Evolutionary conservation across 2,329 filamentous ascomycete genomes (phyloP).

Genomic region (Aspergillus pseudoviridinutans): DNA sequence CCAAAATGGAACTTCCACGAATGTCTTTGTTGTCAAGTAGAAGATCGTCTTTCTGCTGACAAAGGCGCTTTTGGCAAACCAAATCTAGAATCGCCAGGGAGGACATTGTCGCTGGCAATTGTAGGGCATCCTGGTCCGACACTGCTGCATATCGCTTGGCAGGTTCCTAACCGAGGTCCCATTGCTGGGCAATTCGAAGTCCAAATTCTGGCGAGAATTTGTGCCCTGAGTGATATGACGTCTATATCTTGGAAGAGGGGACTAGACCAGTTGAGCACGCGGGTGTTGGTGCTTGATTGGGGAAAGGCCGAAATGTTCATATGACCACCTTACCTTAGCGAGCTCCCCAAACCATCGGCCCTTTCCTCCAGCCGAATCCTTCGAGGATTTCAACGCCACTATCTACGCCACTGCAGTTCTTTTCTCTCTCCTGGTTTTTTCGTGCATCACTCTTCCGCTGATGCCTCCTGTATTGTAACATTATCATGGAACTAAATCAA

Average conservation of each 20-base stretch:
- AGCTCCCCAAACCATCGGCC: not conserved
- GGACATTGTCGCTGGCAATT: not conserved
- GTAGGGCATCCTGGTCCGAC: not conserved
- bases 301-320: too few relatives aligned
- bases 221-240: not conserved
- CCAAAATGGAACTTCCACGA: not conserved
- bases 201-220: not conserved
- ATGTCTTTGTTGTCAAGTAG: not conserved
- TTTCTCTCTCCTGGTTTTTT: not conserved
- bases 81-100: not conserved
- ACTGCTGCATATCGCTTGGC: not conserved
- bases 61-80: not conserved
- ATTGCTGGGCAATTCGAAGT: not conserved
- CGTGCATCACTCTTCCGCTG: not conserved
- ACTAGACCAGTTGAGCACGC: too few relatives aligned
- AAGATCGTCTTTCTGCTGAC: not conserved
- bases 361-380: too few relatives aligned
- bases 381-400: not conserved
- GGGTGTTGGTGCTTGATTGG: not conserved
- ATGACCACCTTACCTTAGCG: too few relatives aligned
- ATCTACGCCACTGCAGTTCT: not conserved
- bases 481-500: not conserved
- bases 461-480: not conserved
- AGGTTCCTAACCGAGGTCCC: not conserved
- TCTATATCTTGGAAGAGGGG: not conserved